phyloP scores from a whole-genome alignment of 2,329 filamentous ascomycete genomes.

The Colletotrichum melonis region DNA sequence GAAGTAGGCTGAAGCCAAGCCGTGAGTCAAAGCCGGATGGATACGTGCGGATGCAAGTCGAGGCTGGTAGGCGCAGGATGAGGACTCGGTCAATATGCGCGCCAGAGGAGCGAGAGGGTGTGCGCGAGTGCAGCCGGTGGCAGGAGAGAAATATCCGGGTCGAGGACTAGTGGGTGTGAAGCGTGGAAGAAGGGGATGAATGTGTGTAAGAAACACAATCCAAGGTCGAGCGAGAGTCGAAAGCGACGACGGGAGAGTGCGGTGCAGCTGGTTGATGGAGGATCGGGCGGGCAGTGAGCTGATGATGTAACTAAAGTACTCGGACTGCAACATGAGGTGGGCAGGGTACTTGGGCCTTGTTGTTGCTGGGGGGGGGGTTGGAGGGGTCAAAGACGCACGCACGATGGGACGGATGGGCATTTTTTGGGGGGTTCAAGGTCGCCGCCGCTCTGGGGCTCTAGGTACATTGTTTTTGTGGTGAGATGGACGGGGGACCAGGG shows the following conservation, averaged over 20 bases:
- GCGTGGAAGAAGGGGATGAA: neutral
- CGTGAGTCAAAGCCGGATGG: constrained; percentile 22
- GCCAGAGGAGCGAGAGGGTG: neutral
- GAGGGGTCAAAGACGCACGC: constrained; percentile 15
- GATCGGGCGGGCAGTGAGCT: constrained; percentile 4
- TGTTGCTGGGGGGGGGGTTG: constrained; percentile 27
- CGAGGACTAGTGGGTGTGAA: constrained; percentile 13
- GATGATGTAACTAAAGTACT: constrained; percentile 36
- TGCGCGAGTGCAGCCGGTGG: neutral
- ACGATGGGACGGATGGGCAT: neutral
- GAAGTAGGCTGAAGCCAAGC: constrained; percentile 31
- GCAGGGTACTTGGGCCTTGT: constrained; percentile 26
- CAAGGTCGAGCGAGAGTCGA: neutral
- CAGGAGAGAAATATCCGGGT: constrained; percentile 2
- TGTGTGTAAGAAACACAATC: neutral
- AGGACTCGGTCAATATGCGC: constrained; percentile 7
- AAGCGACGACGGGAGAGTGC: neutral
- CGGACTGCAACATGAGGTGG: constrained; percentile 20
- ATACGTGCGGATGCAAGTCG: neutral
- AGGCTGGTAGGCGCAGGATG: constrained; percentile 12
- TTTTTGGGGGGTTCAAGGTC: neutral
- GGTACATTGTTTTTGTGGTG: neutral
- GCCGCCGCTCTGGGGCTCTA: neutral
- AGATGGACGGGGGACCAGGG: neutral
- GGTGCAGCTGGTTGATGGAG: constrained; percentile 2